Percentiles rank a stretch among this genome's conserved stretches.
Conservation (phyloP, 352 stramenopile species). For the Phytophthora colocasiae region DNA sequence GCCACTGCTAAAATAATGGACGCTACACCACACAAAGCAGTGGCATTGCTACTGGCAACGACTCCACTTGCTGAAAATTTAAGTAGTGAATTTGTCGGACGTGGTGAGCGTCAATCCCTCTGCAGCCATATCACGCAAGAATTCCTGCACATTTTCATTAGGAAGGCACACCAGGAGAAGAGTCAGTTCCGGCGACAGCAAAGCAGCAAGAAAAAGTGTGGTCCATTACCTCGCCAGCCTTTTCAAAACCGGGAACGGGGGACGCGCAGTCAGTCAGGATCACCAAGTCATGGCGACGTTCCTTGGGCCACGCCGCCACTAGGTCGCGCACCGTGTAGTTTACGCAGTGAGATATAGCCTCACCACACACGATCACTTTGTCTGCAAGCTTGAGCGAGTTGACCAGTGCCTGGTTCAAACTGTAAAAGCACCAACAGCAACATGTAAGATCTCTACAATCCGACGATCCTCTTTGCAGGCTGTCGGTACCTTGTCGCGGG, state of each 20-base stretch:
- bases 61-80: background rate
- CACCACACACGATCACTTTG: slow-evolving; percentile 92
- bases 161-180: background rate
- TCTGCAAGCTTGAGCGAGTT: slow-evolving; percentile 84
- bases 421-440: slow-evolving; percentile 19
- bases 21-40: background rate
- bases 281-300: slow-evolving; percentile 74
- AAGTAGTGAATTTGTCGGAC: slow-evolving; percentile 51
- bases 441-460: slow-evolving; percentile 9
- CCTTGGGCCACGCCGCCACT: slow-evolving; percentile 79
- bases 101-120: slow-evolving; percentile 72
- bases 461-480: slow-evolving; percentile 1
- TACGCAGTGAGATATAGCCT: slow-evolving; percentile 97
- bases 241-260: slow-evolving; percentile 76
- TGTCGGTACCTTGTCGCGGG: slow-evolving; percentile 56
- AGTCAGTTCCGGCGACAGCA: slow-evolving; percentile 11
- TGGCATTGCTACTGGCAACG: too few species aligned
- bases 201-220: slow-evolving; percentile 13
- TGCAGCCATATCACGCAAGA: slow-evolving; percentile 67
- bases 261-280: slow-evolving; percentile 83
- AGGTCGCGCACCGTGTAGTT: slow-evolving; percentile 97
- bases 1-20: slow-evolving; percentile 7
- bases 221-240: slow-evolving; percentile 59
- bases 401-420: slow-evolving; percentile 90
- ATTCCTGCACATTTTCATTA: slow-evolving; percentile 43